Base-by-base conservation (phyloP, 768 basidiomycete genomes). In the Tremella fuciformis region DNA sequence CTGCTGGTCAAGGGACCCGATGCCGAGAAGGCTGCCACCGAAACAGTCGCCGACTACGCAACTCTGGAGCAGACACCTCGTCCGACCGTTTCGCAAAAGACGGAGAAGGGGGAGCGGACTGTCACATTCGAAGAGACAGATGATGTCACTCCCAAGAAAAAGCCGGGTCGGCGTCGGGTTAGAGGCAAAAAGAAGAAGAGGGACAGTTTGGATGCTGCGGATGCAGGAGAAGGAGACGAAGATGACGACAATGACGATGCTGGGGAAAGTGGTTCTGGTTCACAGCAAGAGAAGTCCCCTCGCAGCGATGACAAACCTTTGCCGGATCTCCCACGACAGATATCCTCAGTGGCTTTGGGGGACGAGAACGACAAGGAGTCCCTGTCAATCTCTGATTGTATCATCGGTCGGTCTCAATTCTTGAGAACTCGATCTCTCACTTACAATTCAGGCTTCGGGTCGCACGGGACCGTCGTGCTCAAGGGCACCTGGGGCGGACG, bases 391-490 rank as follows among this genome's bases (percentile, higher is more conserved):
- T 75, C 77, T 24, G 78, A 79, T 55, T 67, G 61, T n/a, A 71
- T 78, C 58, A 67, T 79, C 50, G 78, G 77, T 79, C 29, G 55
- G 75, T 60, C 13, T 13, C 13, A n/a, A n/a, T 2, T 46, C 1
- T 49, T 42, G 51, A 49, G 22, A 3, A 8, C n/a, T n/a, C 2
- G n/a, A n/a, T n/a, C n/a, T n/a, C n/a, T n/a, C 26, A 44, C 52
- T 57, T 15, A 61, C 19, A 7, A 2, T 19, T 50, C 63, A 96
- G 93, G 93, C 3, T 91, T 88, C 66, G 93, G 93, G 2, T 97
- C 92, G 0, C 92, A 97, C 70, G 96, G 96, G 6, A 99, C 96
- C 0, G 88, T 98, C 41, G 96, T 99, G 2, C 91, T 85, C 78
- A 84, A 88, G 70, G 96, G 94, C 2, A 88, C 91, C 7, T 84